phyloP scores from a whole-genome alignment of 164 flowering plant species.

The Saururus chinensis region DNA sequence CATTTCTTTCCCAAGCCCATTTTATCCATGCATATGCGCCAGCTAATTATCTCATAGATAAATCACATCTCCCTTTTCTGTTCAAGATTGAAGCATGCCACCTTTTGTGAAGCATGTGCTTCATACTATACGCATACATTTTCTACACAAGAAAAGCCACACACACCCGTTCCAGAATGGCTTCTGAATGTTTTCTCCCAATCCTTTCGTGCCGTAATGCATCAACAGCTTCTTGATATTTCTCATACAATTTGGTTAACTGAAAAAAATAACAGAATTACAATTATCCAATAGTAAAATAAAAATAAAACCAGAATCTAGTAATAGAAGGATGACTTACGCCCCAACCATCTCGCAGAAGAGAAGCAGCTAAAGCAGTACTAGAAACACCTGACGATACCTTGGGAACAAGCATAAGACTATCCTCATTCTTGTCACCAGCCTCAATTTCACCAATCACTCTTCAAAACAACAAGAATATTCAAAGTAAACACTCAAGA shows the following conservation, averaged over 20 bases:
- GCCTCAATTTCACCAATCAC: slow-evolving; percentile 19
- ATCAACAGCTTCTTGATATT: slow-evolving; percentile 95
- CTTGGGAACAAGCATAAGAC: slow-evolving; percentile 43
- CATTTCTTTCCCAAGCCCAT: neutral
- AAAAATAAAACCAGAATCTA: neutral
- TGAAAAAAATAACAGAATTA: slow-evolving; percentile 11
- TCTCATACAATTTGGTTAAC: slow-evolving; percentile 89
- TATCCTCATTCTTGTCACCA: slow-evolving; percentile 24
- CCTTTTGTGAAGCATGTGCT: neutral
- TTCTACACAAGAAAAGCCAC: neutral
- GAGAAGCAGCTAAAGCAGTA: slow-evolving; percentile 95
- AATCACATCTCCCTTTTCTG: no score
- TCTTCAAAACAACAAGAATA: slow-evolving; percentile 17
- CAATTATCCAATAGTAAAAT: neutral
- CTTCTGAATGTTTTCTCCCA: slow-evolving; percentile 76
- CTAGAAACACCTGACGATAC: slow-evolving; percentile 81
- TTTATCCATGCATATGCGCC: neutral
- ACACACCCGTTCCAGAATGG: slow-evolving; percentile 63
- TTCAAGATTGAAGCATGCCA: neutral
- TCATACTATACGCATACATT: neutral
- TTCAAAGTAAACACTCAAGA: neutral
- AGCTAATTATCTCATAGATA: neutral
- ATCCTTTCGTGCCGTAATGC: slow-evolving; percentile 80
- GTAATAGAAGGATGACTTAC: slow-evolving; percentile 32
- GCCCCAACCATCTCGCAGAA: slow-evolving; percentile 98